phyloP scores from a whole-genome alignment of 2,329 filamentous ascomycete species.

The Calonectria montana region DNA sequence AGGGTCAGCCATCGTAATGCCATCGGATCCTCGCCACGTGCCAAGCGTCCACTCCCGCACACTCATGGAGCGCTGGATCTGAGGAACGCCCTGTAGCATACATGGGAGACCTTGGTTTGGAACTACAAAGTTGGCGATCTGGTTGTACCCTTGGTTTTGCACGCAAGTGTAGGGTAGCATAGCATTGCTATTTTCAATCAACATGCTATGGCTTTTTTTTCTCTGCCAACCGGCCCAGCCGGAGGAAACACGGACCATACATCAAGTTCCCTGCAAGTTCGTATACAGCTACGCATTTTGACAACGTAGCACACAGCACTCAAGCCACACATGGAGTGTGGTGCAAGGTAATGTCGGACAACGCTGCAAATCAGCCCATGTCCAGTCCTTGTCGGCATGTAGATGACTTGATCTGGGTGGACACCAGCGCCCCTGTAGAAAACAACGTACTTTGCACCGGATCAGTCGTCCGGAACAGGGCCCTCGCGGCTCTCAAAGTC shows the following conservation, averaged over 20 bases:
- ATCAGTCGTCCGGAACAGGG: conserved; percentile 27
- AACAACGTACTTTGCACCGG: conserved; percentile 26
- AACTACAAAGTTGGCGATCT: conserved; percentile 14
- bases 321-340: conserved; percentile 31
- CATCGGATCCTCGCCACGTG: conserved; percentile 19
- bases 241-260: conserved; percentile 26
- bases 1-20: conserved; percentile 7
- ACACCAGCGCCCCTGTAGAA: conserved; percentile 25
- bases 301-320: conserved; percentile 34
- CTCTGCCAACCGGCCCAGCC: conserved; percentile 31
- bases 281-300: conserved; percentile 7
- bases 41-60: conserved; percentile 3
- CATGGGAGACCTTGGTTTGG: conserved; percentile 35
- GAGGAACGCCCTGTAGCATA: conserved; percentile 14
- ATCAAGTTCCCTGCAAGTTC: conserved; percentile 26
- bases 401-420: conserved; percentile 27
- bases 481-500: conserved; percentile 25
- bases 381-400: conserved; percentile 21
- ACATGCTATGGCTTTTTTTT: conserved; percentile 16
- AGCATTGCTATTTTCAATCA: not conserved
- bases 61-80: conserved; percentile 18
- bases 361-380: conserved; percentile 33
- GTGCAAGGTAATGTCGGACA: conserved; percentile 23
- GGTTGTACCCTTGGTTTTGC: not conserved
- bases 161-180: not conserved